Conservation (phyloP, 2,329 filamentous ascomycete genomes). For the Penicillium crustosum region DNA sequence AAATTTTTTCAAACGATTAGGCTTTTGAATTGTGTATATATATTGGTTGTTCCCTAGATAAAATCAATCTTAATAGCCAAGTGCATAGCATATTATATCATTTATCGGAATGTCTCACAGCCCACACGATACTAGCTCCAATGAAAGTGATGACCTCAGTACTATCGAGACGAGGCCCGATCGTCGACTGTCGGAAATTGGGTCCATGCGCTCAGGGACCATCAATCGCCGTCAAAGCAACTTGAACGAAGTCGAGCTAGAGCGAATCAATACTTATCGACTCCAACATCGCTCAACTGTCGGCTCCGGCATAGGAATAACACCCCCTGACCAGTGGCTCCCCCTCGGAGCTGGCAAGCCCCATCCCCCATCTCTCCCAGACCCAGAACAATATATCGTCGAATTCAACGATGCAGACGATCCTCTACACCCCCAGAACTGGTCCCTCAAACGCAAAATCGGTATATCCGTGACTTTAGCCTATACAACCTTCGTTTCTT, state of each 20-base stretch:
- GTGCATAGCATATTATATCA: neutral
- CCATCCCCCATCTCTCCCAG: constrained; percentile 46
- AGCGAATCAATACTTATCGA: constrained; percentile 31
- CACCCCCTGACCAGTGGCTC: constrained; percentile 28
- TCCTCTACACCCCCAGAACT: constrained; percentile 55
- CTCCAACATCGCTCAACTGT: constrained; percentile 30
- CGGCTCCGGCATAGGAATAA: constrained; percentile 19
- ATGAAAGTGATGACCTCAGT: constrained; percentile 11
- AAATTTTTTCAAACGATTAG: neutral
- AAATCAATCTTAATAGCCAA: neutral
- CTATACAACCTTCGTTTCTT: constrained; percentile 52
- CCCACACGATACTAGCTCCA: neutral
- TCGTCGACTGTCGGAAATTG: constrained; percentile 1
- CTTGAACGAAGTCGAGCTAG: constrained; percentile 25
- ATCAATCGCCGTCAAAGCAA: constrained; percentile 24
- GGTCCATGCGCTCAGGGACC: neutral
- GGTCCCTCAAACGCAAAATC: constrained; percentile 46
- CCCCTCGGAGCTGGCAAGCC: constrained; percentile 28
- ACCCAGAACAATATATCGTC: constrained; percentile 55
- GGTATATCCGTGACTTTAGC: constrained; percentile 27
- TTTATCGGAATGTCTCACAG: constrained; percentile 8
- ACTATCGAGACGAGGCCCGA: neutral
- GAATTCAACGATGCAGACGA: constrained; percentile 55
- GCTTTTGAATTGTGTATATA: neutral
- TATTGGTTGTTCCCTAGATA: neutral